These are phyloP conservation scores for Petrea volubilis DNA, from an alignment of 257 asterid genomes.

Conservation along the genomic window DNA sequence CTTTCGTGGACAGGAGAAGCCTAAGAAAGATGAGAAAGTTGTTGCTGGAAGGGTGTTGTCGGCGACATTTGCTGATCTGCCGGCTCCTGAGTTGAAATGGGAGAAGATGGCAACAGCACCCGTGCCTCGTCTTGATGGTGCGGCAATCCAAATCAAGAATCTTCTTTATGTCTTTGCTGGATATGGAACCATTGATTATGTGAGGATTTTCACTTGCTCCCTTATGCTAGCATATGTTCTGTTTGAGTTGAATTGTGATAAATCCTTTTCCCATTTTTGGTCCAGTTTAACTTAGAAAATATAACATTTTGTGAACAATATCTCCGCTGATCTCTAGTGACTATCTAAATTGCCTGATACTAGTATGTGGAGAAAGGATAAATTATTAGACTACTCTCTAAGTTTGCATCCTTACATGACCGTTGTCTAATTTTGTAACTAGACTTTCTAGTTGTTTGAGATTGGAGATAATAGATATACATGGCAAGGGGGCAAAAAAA, in stretches of 20 bases:
- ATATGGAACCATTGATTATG: slow-evolving; percentile 91
- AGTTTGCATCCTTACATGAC: not conserved
- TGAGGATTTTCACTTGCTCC: slow-evolving; percentile 28
- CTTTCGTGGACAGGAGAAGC: slow-evolving; percentile 20
- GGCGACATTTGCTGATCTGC: slow-evolving; percentile 89
- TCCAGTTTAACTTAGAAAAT: not conserved
- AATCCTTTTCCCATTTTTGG: not conserved
- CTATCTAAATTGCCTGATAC: slow-evolving; percentile 13
- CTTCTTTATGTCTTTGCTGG: slow-evolving; percentile 94
- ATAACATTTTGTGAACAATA: not conserved
- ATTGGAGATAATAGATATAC: not conserved
- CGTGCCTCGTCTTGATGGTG: slow-evolving; percentile 97
- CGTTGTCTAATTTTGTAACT: not conserved
- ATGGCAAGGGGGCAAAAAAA: no score
- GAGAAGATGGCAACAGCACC: slow-evolving; percentile 89
- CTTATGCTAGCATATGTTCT: not conserved
- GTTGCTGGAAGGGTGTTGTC: slow-evolving; percentile 58
- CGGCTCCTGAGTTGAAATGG: slow-evolving; percentile 79
- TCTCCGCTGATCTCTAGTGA: not conserved
- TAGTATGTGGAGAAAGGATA: slow-evolving; percentile 6
- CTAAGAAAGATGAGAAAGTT: slow-evolving; percentile 32
- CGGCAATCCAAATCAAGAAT: slow-evolving; percentile 82
- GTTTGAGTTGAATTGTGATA: no score
- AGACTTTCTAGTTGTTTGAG: slow-evolving; percentile 10
- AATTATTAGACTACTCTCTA: not conserved